phyloP scores from a whole-genome alignment of 2,329 filamentous ascomycete species.

The Sporothrix inflata region DNA sequence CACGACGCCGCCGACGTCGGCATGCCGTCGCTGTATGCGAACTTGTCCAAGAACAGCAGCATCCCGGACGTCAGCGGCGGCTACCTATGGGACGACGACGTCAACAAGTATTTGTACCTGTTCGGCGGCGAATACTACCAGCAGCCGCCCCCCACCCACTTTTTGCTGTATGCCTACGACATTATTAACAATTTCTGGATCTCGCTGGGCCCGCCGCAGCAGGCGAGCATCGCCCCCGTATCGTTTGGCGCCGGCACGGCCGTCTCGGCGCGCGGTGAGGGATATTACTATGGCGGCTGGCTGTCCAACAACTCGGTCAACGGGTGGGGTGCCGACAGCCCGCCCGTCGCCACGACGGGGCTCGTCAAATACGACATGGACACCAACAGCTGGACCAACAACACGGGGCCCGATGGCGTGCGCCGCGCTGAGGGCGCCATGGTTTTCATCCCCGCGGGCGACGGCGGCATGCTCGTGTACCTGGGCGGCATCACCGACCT shows the following conservation, averaged over 20 bases:
- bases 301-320: constrained; percentile 57
- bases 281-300: constrained; percentile 67
- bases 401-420: constrained; percentile 55
- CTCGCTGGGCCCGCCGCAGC: constrained; percentile 45
- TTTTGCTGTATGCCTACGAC: constrained; percentile 62
- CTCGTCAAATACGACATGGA: constrained; percentile 62
- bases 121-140: constrained; percentile 61
- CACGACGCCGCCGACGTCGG: constrained; percentile 45
- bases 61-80: constrained; percentile 55
- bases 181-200: constrained; percentile 61
- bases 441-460: constrained; percentile 62
- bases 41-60: constrained; percentile 61
- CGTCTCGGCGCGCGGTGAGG: constrained; percentile 57
- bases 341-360: constrained; percentile 53
- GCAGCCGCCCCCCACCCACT: constrained; percentile 46
- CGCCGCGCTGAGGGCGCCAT: constrained; percentile 63
- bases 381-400: constrained; percentile 54
- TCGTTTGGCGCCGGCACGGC: constrained; percentile 62
- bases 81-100: constrained; percentile 61
- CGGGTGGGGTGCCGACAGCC: constrained; percentile 50
- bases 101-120: constrained; percentile 66
- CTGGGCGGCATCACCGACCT: constrained; percentile 61
- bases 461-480: constrained; percentile 62
- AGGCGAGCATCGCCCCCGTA: constrained; percentile 48
- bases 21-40: constrained; percentile 58